phyloP scores from a whole-genome alignment of 2,329 filamentous ascomycete species.

The Pyrenochaeta sp. region DNA sequence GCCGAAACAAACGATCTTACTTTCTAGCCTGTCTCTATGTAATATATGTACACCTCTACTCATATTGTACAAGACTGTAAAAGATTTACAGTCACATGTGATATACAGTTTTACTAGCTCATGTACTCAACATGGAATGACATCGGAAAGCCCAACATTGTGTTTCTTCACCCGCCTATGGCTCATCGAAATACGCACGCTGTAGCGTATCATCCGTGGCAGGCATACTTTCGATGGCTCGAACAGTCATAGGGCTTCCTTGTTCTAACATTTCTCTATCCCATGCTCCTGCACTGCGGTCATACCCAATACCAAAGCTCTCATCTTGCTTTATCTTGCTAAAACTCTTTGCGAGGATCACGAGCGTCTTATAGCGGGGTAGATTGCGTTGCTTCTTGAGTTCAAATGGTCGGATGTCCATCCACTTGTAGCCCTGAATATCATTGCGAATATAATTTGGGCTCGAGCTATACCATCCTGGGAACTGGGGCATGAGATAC shows the following conservation, averaged over 20 bases:
- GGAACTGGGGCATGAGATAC: conserved; percentile 79
- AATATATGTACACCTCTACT: no score
- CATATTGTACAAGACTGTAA: no score
- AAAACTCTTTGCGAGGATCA: conserved; percentile 50
- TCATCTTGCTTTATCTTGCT: conserved; percentile 46
- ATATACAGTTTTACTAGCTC: no score
- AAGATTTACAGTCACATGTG: no score
- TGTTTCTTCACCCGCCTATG: no score
- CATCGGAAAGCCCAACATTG: no score
- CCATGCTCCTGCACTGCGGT: conserved; percentile 27
- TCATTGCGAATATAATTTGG: conserved; percentile 34
- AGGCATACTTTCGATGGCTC: conserved; percentile 56
- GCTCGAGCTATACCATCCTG: conserved; percentile 67
- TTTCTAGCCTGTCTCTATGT: no score
- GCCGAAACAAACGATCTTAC: no score
- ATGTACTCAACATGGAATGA: no score
- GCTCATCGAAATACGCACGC: conserved; percentile 27
- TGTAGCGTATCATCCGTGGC: conserved; percentile 42
- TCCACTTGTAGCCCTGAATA: conserved; percentile 30
- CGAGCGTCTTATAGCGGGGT: conserved; percentile 54
- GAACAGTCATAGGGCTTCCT: conserved; percentile 49
- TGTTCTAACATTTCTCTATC: conserved; percentile 39
- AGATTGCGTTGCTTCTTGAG: conserved; percentile 36
- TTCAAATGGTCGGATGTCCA: conserved; percentile 39
- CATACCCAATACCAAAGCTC: conserved; percentile 34